Percentiles rank a stretch among this genome's conserved stretches.
Conservation (phyloP, 768 basidiomycete species). For the Termitomyces sp. region DNA sequence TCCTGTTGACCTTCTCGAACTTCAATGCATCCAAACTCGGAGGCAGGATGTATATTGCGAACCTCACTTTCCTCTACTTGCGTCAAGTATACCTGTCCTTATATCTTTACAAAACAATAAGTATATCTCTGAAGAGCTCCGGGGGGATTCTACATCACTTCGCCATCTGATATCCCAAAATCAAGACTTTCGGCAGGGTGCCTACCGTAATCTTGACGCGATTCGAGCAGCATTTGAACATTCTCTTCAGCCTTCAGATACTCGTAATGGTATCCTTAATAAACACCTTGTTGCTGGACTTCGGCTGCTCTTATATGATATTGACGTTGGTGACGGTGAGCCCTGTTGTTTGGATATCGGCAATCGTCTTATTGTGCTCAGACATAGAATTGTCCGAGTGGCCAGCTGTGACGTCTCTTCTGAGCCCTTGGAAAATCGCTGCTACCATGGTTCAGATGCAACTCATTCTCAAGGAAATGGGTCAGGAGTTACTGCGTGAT, state of each 20-base stretch:
- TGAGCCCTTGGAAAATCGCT: constrained; percentile 83
- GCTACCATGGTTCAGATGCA: constrained; percentile 80
- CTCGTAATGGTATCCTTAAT: constrained; percentile 45
- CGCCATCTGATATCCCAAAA: constrained; percentile 59
- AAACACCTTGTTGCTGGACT: constrained; percentile 67
- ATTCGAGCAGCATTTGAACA: constrained; percentile 69
- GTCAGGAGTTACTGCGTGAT: constrained; percentile 60
- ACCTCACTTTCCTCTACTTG: constrained; percentile 61
- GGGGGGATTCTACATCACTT: constrained; percentile 45
- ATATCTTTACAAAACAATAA: constrained; percentile 67
- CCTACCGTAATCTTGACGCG: constrained; percentile 70
- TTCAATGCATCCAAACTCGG: constrained; percentile 68
- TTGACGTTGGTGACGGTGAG: constrained; percentile 44
- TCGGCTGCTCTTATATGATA: constrained; percentile 62
- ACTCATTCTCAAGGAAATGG: constrained; percentile 70
- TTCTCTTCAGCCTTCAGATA: constrained; percentile 46
- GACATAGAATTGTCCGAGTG: constrained; percentile 55
- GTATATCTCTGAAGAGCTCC: constrained; percentile 46
- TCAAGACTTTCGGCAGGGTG: constrained; percentile 69
- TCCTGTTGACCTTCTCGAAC: constrained; percentile 54
- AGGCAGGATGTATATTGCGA: constrained; percentile 65
- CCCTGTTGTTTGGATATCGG: not conserved
- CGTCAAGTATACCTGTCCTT: constrained; percentile 62
- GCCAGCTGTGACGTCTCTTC: constrained; percentile 58
- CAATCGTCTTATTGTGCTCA: constrained; percentile 9